phyloP scores from a whole-genome alignment of 2,329 filamentous ascomycete species.

The Diaporthe sp. region DNA sequence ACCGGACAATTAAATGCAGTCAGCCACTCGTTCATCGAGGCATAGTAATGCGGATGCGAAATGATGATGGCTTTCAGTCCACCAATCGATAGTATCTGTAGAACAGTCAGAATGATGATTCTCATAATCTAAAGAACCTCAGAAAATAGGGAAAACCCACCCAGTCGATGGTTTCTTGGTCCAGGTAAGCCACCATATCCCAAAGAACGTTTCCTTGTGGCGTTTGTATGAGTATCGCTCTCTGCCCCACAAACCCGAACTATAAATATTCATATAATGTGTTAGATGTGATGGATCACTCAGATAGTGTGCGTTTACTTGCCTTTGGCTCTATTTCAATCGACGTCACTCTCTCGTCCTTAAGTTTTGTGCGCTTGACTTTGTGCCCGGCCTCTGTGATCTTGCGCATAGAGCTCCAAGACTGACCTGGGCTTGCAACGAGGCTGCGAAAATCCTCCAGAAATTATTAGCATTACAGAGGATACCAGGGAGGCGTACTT shows the following conservation, averaged over 20 bases:
- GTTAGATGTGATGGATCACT: not conserved
- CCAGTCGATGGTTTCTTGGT: not conserved
- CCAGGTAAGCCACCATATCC: not conserved
- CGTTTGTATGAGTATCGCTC: conserved; percentile 4
- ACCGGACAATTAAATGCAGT: not conserved
- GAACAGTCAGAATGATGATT: not conserved
- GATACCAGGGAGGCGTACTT: not conserved
- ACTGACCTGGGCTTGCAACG: not conserved
- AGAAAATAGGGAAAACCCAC: not conserved
- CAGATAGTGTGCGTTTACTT: not conserved
- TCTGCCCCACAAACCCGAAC: not conserved
- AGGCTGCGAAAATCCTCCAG: not conserved
- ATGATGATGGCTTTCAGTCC: not conserved
- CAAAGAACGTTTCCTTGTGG: not conserved
- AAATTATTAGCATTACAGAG: not conserved
- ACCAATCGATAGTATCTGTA: not conserved
- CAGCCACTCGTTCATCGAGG: not conserved
- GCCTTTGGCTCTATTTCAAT: not conserved
- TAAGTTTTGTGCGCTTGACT: not conserved
- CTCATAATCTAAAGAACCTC: not conserved
- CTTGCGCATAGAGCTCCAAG: conserved; percentile 4
- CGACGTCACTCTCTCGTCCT: not conserved
- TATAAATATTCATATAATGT: not conserved
- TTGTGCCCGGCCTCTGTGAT: not conserved
- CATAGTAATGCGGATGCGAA: not conserved